Conservation (phyloP, 225 moss, liverwort and hornwort genomes). For the Anthoceros angustus region DNA sequence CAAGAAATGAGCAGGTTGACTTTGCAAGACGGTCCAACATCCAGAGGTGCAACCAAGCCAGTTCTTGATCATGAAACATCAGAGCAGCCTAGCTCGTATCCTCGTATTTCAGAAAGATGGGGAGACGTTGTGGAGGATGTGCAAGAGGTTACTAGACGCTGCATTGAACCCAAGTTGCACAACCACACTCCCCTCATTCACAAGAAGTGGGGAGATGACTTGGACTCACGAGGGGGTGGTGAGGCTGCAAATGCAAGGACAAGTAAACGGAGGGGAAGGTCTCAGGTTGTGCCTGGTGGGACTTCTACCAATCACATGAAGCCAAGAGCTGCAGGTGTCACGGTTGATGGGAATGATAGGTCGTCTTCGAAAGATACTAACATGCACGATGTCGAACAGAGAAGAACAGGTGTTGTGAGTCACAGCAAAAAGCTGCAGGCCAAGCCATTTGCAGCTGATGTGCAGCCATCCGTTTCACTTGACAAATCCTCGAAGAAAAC, state of each 20-base stretch:
- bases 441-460: neutral
- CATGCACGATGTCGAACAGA: neutral
- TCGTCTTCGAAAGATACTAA: neutral
- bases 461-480: neutral
- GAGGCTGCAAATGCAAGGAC: neutral
- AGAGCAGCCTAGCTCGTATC: neutral
- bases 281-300: slow-evolving; percentile 1
- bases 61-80: neutral
- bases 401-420: neutral
- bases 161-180: neutral
- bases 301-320: neutral
- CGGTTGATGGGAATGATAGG: neutral
- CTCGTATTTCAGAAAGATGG: neutral
- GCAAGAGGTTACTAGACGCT: neutral
- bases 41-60: neutral
- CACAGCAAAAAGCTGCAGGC: neutral
- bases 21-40: neutral
- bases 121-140: slow-evolving; percentile 1
- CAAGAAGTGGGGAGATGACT: slow-evolving; percentile 13
- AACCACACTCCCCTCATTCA: slow-evolving; percentile 5
- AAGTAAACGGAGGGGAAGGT: neutral
- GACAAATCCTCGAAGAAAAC: slow-evolving; percentile 4
- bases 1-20: neutral
- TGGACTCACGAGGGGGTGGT: slow-evolving; percentile 8
- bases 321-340: neutral